Conservation (phyloP, 345 rosid species). For the Hibiscus mutabilis region DNA sequence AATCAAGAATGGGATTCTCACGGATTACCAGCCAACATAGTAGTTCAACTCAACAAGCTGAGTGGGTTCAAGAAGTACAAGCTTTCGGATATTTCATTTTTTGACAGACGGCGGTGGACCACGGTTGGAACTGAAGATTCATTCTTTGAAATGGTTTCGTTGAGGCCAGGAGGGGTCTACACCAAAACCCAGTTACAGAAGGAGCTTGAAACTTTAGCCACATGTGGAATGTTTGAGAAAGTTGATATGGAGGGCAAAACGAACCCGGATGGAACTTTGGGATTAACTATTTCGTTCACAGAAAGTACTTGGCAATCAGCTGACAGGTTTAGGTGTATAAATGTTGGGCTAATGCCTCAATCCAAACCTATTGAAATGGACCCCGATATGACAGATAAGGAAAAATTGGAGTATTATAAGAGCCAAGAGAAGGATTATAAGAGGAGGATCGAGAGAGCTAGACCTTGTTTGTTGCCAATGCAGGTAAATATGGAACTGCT, state of each 20-base stretch:
- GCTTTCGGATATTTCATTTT: constrained; percentile 76
- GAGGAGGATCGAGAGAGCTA: constrained; percentile 70
- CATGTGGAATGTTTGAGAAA: constrained; percentile 97
- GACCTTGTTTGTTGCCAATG: constrained; percentile 70
- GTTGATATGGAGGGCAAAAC: constrained; percentile 87
- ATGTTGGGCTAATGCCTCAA: constrained; percentile 80
- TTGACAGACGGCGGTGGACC: constrained; percentile 49
- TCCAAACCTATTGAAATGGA: constrained; percentile 89
- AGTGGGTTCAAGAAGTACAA: constrained; percentile 86
- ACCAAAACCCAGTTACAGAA: constrained; percentile 74
- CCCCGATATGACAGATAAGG: constrained; percentile 92
- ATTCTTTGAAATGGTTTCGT: constrained; percentile 92
- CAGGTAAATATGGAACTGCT: constrained; percentile 52
- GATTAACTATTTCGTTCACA: constrained; percentile 54
- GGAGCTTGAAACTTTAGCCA: constrained; percentile 83
- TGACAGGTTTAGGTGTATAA: constrained; percentile 77
- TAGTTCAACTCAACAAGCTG: constrained; percentile 71
- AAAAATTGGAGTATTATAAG: constrained; percentile 76
- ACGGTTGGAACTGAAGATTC: constrained; percentile 84
- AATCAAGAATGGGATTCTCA: constrained; percentile 81
- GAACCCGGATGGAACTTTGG: constrained; percentile 74
- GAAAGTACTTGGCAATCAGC: constrained; percentile 97
- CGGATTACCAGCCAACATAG: constrained; percentile 85
- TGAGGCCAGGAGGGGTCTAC: constrained; percentile 77
- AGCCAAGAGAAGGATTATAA: constrained; percentile 85